Percentiles rank a stretch among this genome's conserved stretches.
These are phyloP conservation scores for Pichia sp. DNA, from an alignment of 1,139 yeast genomes.

Conservation along the genomic window DNA sequence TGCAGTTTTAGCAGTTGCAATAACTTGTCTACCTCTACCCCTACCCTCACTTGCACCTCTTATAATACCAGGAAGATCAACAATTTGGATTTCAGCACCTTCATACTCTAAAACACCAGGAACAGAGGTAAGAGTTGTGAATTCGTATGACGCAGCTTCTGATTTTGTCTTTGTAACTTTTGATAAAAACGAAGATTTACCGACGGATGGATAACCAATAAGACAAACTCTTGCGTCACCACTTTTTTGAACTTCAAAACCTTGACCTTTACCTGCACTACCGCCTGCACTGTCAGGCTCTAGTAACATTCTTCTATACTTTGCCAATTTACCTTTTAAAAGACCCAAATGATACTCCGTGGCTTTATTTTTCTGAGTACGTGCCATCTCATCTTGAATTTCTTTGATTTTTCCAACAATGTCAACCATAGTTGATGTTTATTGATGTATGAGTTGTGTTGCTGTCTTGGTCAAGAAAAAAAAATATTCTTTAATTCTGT, in stretches of 20 bases:
- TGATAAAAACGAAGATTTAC: constrained; percentile 83
- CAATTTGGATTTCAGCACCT: constrained; percentile 94
- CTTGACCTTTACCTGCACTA: constrained; percentile 60
- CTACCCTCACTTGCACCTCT: constrained; percentile 97
- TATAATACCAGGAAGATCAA: constrained; percentile 94
- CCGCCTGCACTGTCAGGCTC: constrained; percentile 78
- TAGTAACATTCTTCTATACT: constrained; percentile 81
- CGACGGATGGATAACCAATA: constrained; percentile 97
- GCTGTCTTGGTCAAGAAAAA: background rate
- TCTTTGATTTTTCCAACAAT: constrained; percentile 68
- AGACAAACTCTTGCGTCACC: constrained; percentile 96
- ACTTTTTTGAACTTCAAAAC: constrained; percentile 91
- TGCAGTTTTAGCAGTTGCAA: constrained; percentile 92
- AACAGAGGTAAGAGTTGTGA: constrained; percentile 92
- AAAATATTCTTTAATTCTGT: background rate
- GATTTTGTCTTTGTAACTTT: constrained; percentile 89
- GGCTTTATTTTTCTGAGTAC: constrained; percentile 96
- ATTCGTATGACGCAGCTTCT: constrained; percentile 90
- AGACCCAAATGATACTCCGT: constrained; percentile 95
- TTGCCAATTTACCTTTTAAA: constrained; percentile 90
- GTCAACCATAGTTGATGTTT: constrained; percentile 24
- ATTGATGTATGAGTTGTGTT: background rate
- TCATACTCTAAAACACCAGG: constrained; percentile 93
- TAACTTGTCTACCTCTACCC: constrained; percentile 96
- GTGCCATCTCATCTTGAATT: constrained; percentile 87